Conservation (phyloP, 257 asterid genomes). For the Paulownia fortunei region DNA sequence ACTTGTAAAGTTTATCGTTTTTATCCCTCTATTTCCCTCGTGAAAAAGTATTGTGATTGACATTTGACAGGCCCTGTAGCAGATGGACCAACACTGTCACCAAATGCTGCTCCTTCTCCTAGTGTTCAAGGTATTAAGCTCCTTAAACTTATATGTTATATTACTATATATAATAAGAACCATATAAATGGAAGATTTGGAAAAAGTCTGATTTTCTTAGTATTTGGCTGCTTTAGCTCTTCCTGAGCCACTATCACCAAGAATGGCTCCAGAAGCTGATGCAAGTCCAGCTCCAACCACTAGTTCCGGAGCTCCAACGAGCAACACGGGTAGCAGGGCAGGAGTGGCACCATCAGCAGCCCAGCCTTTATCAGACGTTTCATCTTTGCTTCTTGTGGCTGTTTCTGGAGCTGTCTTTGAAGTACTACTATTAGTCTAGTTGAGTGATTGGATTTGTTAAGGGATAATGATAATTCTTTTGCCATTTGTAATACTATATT, state of each 20-base stretch:
- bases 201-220: neutral
- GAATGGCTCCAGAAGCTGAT: slow-evolving; percentile 36
- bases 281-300: slow-evolving; percentile 39
- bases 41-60: too few relatives aligned
- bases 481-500: too few relatives aligned
- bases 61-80: slow-evolving; percentile 34
- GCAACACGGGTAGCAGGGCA: slow-evolving; percentile 50
- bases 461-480: neutral
- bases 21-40: too few relatives aligned
- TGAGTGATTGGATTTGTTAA: neutral
- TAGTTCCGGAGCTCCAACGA: slow-evolving; percentile 36
- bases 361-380: slow-evolving; percentile 19
- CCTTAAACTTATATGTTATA: neutral
- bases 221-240: slow-evolving; percentile 41
- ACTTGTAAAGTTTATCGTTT: neutral
- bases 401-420: slow-evolving; percentile 45
- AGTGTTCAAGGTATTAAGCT: slow-evolving; percentile 29
- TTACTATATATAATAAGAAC: too few relatives aligned
- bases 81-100: slow-evolving; percentile 46
- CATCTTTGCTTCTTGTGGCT: slow-evolving; percentile 43
- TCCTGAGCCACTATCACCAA: slow-evolving; percentile 44
- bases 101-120: slow-evolving; percentile 51
- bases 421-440: slow-evolving; percentile 38
- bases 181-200: too few relatives aligned
- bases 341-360: slow-evolving; percentile 64